Evolutionary conservation across 2,329 filamentous ascomycete species (phyloP).

Genomic region (Aspergillus pseudotamarii): DNA sequence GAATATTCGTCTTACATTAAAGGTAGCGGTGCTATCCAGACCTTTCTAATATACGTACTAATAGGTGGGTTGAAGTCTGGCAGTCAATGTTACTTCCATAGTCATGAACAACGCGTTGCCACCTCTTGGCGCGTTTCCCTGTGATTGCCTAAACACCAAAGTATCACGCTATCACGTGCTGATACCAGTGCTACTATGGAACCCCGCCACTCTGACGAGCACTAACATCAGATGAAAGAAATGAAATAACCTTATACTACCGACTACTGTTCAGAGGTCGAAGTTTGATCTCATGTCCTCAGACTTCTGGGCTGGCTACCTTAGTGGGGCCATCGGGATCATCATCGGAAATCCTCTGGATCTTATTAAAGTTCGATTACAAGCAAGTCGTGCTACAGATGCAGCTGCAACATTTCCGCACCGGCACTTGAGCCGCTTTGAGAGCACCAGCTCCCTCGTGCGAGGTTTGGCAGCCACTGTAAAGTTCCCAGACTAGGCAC

Average conservation of each 20-base stretch:
- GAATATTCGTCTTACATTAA: slow-evolving; percentile 15
- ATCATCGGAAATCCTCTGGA: slow-evolving; percentile 87
- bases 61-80: background rate
- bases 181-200: background rate
- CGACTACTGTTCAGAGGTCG: background rate
- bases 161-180: slow-evolving; percentile 36
- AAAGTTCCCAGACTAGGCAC: background rate
- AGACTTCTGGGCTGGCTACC: slow-evolving; percentile 92
- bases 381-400: slow-evolving; percentile 57
- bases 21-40: too few species aligned
- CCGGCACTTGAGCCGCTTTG: slow-evolving; percentile 34
- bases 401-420: slow-evolving; percentile 24
- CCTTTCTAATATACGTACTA: background rate
- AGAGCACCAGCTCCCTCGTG: slow-evolving; percentile 39
- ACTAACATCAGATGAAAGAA: background rate
- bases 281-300: slow-evolving; percentile 64
- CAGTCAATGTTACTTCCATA: slow-evolving; percentile 10
- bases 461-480: slow-evolving; percentile 34
- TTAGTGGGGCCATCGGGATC: slow-evolving; percentile 83
- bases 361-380: slow-evolving; percentile 76
- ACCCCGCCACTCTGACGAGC: background rate
- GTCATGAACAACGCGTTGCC: slow-evolving; percentile 26
- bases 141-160: slow-evolving; percentile 36
- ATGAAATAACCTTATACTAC: background rate
- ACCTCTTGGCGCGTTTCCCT: slow-evolving; percentile 16